Base-by-base conservation (phyloP, 2,329 filamentous ascomycete species). In the Bipolaris gigantea region DNA sequence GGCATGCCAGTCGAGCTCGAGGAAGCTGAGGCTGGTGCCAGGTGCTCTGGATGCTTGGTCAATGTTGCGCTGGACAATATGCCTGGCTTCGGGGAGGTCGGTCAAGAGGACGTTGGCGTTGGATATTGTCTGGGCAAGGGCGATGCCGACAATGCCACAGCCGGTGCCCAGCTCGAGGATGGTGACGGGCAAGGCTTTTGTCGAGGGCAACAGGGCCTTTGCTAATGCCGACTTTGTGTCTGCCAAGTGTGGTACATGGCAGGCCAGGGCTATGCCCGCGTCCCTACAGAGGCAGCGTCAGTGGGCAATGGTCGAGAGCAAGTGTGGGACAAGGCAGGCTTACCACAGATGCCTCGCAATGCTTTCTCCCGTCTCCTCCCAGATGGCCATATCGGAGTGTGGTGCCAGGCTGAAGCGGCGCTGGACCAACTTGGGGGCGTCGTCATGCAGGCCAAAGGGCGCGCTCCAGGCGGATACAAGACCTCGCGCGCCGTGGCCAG, bases 291-390 rank as follows among this genome's bases (percentile, higher is more conserved):
- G 27, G 16, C 6, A 21, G 7, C 19, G 21, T 41, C 10, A 19
- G 32, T 63, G 34, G 56, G 50, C 45, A 19, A 39, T 15, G 27
- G 25, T 5, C 18, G 11, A 41, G 9, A 41, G 18, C 16, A 21
- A 10, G 9, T 3, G 10, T 2, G 21, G 8, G 23, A 27, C 19
- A 8, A 38, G 18, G 3, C 32, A 48, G 27, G 18, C 23, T 73
- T 77, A 87, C 87, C 87, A 90, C 44, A 89, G 79, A 74, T 90
- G 87, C 38, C 86, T 78, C 5, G 87, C 87, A 64, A 90, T 89
- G 67, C 85, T 88, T 65, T 90, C 87, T 4, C 87, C 86, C 0
- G 85, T 88, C 64, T 89, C 87, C 68, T 90, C 87, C 77, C 83
- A 86, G 40, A 89, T 81, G 32, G 27, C 27, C 3, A 30, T 11